Percentiles rank a stretch among this genome's conserved stretches.
Evolutionary conservation across 139 green algal species (phyloP).

Genomic region (Astrephomene gubernaculifera): DNA sequence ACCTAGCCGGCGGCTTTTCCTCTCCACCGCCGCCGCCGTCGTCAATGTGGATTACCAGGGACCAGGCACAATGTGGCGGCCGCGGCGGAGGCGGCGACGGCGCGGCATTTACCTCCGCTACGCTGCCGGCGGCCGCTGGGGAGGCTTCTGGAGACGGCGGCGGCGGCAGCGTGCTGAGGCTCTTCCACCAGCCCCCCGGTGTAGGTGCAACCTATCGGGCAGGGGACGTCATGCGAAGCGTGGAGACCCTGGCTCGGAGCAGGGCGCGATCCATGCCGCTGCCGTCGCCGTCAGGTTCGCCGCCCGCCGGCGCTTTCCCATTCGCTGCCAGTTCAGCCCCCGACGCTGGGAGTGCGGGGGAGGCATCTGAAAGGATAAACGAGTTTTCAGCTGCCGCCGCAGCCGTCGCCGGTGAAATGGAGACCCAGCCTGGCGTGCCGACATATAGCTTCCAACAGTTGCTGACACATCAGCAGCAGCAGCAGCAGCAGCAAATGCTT

Average conservation of each 20-base stretch:
- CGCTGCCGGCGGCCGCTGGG: background rate
- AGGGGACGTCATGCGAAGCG: constrained; percentile 1
- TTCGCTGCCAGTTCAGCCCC: too few relatives aligned
- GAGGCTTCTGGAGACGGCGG: too few relatives aligned
- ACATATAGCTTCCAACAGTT: background rate
- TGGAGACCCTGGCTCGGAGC: constrained; percentile 33
- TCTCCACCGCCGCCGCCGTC: too few relatives aligned
- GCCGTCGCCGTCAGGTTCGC: background rate
- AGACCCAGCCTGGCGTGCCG: constrained; percentile 12
- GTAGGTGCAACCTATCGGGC: background rate
- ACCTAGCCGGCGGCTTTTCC: too few relatives aligned
- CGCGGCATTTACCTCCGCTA: background rate
- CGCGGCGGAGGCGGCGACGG: background rate
- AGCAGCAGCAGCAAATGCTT: background rate
- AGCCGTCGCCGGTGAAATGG: background rate
- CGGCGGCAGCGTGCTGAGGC: background rate
- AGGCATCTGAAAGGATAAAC: too few relatives aligned
- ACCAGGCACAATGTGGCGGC: too few relatives aligned
- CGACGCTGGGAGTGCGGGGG: too few relatives aligned
- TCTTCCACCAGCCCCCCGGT: background rate
- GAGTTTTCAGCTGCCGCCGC: background rate
- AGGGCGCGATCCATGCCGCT: background rate
- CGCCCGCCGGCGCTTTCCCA: too few relatives aligned
- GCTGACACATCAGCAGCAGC: background rate
- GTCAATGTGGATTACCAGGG: too few relatives aligned